Percentiles rank a stretch among this genome's conserved stretches.
Evolutionary conservation across 2,329 filamentous ascomycete genomes (phyloP).

Genomic region (Aspergillus sp.): DNA sequence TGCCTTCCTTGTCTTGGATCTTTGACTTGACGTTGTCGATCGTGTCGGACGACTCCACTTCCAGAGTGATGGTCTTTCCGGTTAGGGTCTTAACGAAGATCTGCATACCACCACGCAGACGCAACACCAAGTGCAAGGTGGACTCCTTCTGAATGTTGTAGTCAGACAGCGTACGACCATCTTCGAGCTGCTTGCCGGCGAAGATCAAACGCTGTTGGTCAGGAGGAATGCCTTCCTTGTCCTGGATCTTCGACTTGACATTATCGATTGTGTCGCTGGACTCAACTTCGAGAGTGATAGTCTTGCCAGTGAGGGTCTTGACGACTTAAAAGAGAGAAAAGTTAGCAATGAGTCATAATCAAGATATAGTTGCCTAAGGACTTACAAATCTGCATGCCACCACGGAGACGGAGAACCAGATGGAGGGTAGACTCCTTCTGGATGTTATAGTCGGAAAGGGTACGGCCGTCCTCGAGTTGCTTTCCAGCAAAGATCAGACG

Average conservation of each 20-base stretch:
- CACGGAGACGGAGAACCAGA: constrained; percentile 66
- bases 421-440: constrained; percentile 63
- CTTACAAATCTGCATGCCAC: constrained; percentile 58
- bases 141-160: constrained; percentile 97
- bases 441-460: constrained; percentile 50
- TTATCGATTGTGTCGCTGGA: constrained; percentile 88
- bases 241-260: constrained; percentile 94
- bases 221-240: constrained; percentile 94
- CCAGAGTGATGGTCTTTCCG: constrained; percentile 89
- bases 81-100: constrained; percentile 54
- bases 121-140: constrained; percentile 77
- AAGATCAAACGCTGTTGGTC: constrained; percentile 97
- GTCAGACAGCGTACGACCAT: constrained; percentile 80
- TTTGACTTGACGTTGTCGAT: constrained; percentile 94
- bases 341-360: constrained; percentile 6
- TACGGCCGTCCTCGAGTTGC: constrained; percentile 53
- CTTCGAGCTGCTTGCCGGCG: constrained; percentile 92
- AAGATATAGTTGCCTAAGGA: constrained; percentile 7
- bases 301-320: constrained; percentile 57
- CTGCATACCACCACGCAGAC: constrained; percentile 73
- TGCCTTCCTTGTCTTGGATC: constrained; percentile 76
- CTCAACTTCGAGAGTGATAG: constrained; percentile 61
- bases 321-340: constrained; percentile 36
- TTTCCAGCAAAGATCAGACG: constrained; percentile 54
- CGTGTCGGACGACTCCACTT: constrained; percentile 82